Base-by-base conservation (phyloP, 495 filamentous ascomycete genomes). In the Hapsidospora chrysogenum region DNA sequence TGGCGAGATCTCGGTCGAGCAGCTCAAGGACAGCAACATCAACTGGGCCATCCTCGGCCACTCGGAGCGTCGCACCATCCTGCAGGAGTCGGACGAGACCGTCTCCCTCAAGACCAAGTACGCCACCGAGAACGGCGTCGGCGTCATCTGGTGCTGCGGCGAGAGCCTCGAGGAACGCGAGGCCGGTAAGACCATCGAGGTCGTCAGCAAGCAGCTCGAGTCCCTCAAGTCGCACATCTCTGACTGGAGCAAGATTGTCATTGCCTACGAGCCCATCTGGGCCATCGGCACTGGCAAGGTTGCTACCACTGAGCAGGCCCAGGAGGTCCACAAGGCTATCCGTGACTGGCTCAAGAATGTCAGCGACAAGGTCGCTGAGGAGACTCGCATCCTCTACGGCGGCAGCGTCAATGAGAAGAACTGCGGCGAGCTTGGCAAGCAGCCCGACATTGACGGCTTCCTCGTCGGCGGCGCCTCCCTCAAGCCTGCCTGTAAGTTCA, bases 201-300 rank as follows among this genome's bases (percentile, higher is more conserved):
- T 94, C 37, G 81, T 95, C 40, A 87, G 84, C 49, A 55, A 56
- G 21, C 82, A 89, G 54, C 68, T 89, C 41, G 61, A 65, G 28
- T 79, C 78, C 42, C 71, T 80, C 39, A 63, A 60, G 47, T 64
- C 68, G 37, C 68, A 82, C 51, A 63, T 82, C 48, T 48, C 65
- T 67, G 51, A 94, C 59, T 97, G 89, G 89, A 66, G 59, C 36
- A 92, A 89, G 63, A 74, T 97, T 46, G 87, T 96, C 56, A 72
- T 97, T 48, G 92, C 89, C 47, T 97, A 97, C 57, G 92, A 97
- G 71, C 89, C 89, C 46, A 87, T 97, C 64, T 97, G 89, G 87
- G 92, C 87, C 46, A 96, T 96, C 51, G 89, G 92, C 41, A 96
- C 89, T 42, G 89, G 89, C 50, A 95, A 94, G 66, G 89, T 96